Base-by-base conservation (phyloP, 371 early-diverging fungal genomes). In the Catenaria anguillulae region DNA sequence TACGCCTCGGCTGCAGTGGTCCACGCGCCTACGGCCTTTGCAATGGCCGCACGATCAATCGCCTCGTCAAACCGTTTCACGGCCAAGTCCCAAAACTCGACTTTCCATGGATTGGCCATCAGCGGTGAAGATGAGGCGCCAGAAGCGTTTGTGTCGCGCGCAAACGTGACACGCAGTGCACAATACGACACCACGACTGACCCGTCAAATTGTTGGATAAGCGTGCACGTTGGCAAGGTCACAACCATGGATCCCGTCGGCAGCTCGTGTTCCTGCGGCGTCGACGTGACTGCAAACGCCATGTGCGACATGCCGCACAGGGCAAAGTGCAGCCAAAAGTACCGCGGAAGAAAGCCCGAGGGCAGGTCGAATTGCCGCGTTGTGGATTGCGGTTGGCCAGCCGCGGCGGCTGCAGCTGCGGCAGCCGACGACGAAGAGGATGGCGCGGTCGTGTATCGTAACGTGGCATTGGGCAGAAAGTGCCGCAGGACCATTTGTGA, bases 11-110 rank as follows among this genome's bases (percentile, higher is more conserved):
- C 46, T 8, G 21, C 23, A 10, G 46, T 24, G 8, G 21, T 21
- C 46, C 46, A 46, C 46, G 10, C 23, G 46, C n/a, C 46, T 1
- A 21, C 23, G n/a, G 46, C 46, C 1, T 24, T 1, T 23, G 46
- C 46, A 24, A 46, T 10, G 24, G 46, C 46, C 3, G 46, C n/a
- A 10, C 46, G 46, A 10, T 21, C 8, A 21, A 46, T 24, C 23
- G n/a, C 21, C 46, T 46, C 46, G 10, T 46, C 46, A 10, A n/a
- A 19, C n/a, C 46, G 46, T 24, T n/a, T 19, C 23, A 46, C 46
- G 24, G 24, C 23, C 46, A 46, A 46, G n/a, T 46, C 46, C 46
- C 46, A 46, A 23, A 46, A 46, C 46, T 46, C 46, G 46, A 46
- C 24, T 23, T 46, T 46, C 23, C 24, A n/a, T 24, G 46, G 8